Base-by-base conservation (phyloP, 2,329 filamentous ascomycete species). In the Scytalidium sp. region DNA sequence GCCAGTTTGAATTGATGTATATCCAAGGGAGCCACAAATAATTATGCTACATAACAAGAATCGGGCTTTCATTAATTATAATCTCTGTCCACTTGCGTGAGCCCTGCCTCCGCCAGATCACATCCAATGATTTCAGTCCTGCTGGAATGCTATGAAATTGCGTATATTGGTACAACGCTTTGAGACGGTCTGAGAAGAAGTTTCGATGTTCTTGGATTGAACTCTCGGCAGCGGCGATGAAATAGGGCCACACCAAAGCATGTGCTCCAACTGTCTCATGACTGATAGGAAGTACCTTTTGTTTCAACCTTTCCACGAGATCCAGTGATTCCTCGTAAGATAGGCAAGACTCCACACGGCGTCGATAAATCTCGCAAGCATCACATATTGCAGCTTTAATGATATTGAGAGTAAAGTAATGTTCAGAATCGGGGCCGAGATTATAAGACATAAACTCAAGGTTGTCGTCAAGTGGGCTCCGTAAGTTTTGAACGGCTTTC, bases 231-330 rank as follows among this genome's bases (percentile, higher is more conserved):
- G 45, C 45, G 19, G 15, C 19, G 41, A 47, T 23, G 19, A 47
- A 47, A 27, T 47, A 47, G 19, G 41, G 22, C 45, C 45, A 47
- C 10, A 47, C 45, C n/a, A 47, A 22, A n/a, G 20, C 45, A 19
- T 47, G 45, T 41, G 39, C 45, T 15, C 45, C 45, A 6, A 17
- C 13, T 11, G 29, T 32, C 17, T 22, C 19, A 11, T 23, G 32
- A 23, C 19, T 13, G 5, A 47, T 27, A 5, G 21, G 25, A 15
- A 41, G 32, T 3, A 47, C 23, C 11, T 19, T 47, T 17, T 47
- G 32, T 23, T 21, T 40, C 19, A 47, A 25, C 29, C 22, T 23
- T 36, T 47, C 32, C n/a, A 47, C 36, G 41, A 41, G 20, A n/a
- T 17, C 19, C 20, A 22, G n/a, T 10, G 45, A 41, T 23, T 41